Base-by-base conservation (phyloP, 306 rosid genomes). In the Amphicarpaea edgeworthii region DNA sequence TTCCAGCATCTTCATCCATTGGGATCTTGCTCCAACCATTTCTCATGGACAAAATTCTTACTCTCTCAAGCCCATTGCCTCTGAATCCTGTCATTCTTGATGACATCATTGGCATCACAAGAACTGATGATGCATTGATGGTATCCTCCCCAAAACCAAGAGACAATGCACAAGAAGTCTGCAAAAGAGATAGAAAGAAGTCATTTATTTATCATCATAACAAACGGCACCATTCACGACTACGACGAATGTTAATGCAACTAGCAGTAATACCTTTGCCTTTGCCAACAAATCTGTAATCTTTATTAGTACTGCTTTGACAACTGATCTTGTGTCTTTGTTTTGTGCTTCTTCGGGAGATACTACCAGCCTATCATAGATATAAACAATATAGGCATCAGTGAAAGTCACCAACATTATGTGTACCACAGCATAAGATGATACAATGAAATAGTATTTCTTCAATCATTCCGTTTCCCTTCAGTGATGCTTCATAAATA, bases 91-190 rank as follows among this genome's bases (percentile, higher is more conserved):
- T 95, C 79, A 95, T 85, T 85, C 86, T 95, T 4, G 99, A 95
- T 53, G 99, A 95, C 86, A 92, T 86, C 97, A 95, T 95, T 8
- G 99, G 99, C 99, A 95, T 95, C 87, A 88, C 97, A 61, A 95
- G 84, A 68, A 90, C 90, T 43, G 97, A 91, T 24, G 99, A 95
- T 69, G 99, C 93, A 73, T 83, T 81, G 14, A 95, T 90, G 45
- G 99, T 86, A 82, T 92, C 93, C 85, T 95, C 99, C 77, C 99
- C 99, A 62, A 90, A 70, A 68, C 99, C 97, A 16, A 95, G 79
- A 54, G 92, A 81, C 46, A 90, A 74, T 60, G 93, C 94, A 73
- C 87, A 92, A 15, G 90, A 84, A 68, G 79, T 67, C 98, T 92
- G 89, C 87, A 89, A 79, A 79, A 45, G 66, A 40, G 19, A 30